Evolutionary conservation across 1,284 basidiomycete genomes (phyloP).

Genomic region (Peniophora sp.): DNA sequence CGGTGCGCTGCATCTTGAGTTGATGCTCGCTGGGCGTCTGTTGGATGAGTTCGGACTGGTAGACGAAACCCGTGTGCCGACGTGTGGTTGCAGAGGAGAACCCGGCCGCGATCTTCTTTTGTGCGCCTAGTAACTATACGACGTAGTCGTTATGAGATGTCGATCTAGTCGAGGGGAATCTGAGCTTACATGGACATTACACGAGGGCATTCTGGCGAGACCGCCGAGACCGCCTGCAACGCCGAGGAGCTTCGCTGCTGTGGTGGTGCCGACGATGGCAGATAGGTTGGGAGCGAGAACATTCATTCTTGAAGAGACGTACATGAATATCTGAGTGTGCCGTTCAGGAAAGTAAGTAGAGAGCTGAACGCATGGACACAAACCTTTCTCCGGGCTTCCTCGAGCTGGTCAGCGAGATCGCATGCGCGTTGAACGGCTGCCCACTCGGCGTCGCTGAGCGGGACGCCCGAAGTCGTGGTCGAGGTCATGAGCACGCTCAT

Average conservation of each 20-base stretch:
- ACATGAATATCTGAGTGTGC: conserved; percentile 77
- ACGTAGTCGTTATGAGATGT: conserved; percentile 1
- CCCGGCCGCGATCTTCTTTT: conserved; percentile 84
- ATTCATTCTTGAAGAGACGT: conserved; percentile 98
- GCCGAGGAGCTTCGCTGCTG: conserved; percentile 96
- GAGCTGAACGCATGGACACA: conserved; percentile 5
- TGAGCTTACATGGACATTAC: conserved; percentile 82
- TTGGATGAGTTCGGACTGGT: conserved; percentile 84
- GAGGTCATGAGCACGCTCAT: conserved; percentile 97
- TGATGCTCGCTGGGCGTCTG: conserved; percentile 88
- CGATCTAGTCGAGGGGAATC: conserved; percentile 3
- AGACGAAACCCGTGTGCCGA: conserved; percentile 95
- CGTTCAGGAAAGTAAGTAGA: not conserved
- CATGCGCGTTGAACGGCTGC: conserved; percentile 77
- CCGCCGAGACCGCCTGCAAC: conserved; percentile 91
- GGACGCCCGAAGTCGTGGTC: conserved; percentile 79
- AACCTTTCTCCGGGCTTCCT: conserved; percentile 83
- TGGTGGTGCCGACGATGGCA: conserved; percentile 95
- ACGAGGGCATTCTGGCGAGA: conserved; percentile 90
- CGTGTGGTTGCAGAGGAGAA: conserved; percentile 76
- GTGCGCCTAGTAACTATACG: conserved; percentile 81
- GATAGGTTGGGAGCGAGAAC: conserved; percentile 97
- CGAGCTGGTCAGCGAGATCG: conserved; percentile 80
- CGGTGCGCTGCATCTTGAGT: conserved; percentile 86
- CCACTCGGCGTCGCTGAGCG: conserved; percentile 71